These are phyloP conservation scores for Lepidium sativum DNA, from an alignment of 345 rosid species.

Conservation along the genomic window DNA sequence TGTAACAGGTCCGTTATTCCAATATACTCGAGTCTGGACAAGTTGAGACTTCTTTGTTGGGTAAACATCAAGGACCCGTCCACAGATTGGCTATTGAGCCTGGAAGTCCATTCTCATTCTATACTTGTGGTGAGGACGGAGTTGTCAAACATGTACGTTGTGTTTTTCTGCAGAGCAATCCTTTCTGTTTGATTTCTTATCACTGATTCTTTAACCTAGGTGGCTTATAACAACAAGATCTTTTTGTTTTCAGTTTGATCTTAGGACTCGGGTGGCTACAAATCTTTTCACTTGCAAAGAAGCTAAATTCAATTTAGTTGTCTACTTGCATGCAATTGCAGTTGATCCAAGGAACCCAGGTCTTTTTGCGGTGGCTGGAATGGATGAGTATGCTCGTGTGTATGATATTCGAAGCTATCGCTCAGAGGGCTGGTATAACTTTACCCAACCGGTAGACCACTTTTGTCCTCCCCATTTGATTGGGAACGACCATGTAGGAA, in stretches of 20 bases:
- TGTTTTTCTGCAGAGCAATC: neutral
- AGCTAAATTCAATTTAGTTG: constrained; percentile 19
- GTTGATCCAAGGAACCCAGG: constrained; percentile 79
- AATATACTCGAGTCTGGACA: constrained; percentile 50
- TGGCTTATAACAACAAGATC: neutral
- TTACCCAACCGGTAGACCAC: constrained; percentile 48
- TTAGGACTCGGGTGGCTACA: constrained; percentile 56
- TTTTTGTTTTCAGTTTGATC: constrained; percentile 61
- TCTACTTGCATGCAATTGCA: constrained; percentile 68
- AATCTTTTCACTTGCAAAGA: constrained; percentile 64
- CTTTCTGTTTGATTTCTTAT: neutral
- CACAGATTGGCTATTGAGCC: constrained; percentile 85
- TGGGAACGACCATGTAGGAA: constrained; percentile 45
- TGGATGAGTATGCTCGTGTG: constrained; percentile 69
- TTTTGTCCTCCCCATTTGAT: constrained; percentile 70
- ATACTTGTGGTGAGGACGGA: constrained; percentile 88
- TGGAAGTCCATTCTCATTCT: constrained; percentile 67
- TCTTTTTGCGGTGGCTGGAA: constrained; percentile 73
- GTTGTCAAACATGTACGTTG: constrained; percentile 72
- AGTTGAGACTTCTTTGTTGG: constrained; percentile 50
- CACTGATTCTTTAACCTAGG: neutral
- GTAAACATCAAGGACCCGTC: constrained; percentile 48
- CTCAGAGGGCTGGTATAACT: constrained; percentile 54
- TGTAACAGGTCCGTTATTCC: constrained; percentile 55
- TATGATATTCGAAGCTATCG: constrained; percentile 74